These are phyloP conservation scores for Aphanomyces invadans DNA, from an alignment of 352 stramenopile genomes.

Conservation along the genomic window DNA sequence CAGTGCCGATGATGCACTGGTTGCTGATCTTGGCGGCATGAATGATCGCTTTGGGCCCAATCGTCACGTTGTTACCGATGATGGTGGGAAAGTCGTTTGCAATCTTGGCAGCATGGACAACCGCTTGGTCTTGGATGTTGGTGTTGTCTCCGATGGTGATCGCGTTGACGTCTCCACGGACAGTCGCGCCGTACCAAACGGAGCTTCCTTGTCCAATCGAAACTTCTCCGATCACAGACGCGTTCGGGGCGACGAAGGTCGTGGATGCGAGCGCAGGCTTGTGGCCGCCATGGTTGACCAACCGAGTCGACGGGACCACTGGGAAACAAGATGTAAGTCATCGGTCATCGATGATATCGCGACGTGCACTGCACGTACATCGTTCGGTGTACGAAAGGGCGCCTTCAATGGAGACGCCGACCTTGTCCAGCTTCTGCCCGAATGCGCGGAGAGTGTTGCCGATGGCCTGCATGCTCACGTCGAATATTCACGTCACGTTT, in stretches of 20 bases:
- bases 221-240: conserved; percentile 89
- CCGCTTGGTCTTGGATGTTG: conserved; percentile 88
- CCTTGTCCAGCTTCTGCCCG: conserved; percentile 77
- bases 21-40: conserved; percentile 90
- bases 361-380: conserved; percentile 72
- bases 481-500: conserved; percentile 26
- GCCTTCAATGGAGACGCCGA: conserved; percentile 74
- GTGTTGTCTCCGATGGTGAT: conserved; percentile 92
- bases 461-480: conserved; percentile 38
- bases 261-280: conserved; percentile 43
- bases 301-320: conserved; percentile 81
- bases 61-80: conserved; percentile 87
- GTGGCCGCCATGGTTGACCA: conserved; percentile 63
- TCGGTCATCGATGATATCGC: too few species aligned
- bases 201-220: conserved; percentile 85
- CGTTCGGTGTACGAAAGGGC: conserved; percentile 81
- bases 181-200: conserved; percentile 90
- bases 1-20: conserved; percentile 88
- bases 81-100: conserved; percentile 84
- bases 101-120: conserved; percentile 93
- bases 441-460: conserved; percentile 80
- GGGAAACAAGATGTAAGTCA: conserved; percentile 8
- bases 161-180: conserved; percentile 88
- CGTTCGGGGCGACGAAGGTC: conserved; percentile 87
- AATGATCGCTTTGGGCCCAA: conserved; percentile 81